A percentile compares a stretch with the other conserved stretches of the same genome.
Conservation (phyloP, 1,284 basidiomycete genomes). For the Moesziomyces parantarcticus region DNA sequence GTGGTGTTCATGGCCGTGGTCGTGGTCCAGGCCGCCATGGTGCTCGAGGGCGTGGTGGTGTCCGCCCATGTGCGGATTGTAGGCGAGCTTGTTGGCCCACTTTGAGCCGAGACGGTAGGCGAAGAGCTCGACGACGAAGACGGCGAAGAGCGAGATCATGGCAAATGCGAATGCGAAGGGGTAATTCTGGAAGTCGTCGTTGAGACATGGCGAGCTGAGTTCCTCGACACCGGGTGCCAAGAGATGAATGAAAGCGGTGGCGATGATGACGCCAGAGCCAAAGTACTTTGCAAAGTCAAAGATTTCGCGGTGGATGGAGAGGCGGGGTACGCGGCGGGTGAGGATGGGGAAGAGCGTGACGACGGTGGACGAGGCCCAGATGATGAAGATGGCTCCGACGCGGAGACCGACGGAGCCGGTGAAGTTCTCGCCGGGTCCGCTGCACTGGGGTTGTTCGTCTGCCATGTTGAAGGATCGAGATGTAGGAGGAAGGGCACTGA, state of each 20-base stretch:
- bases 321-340: constrained; percentile 72
- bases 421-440: constrained; percentile 34
- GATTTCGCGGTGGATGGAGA: constrained; percentile 63
- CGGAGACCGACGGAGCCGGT: constrained; percentile 47
- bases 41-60: constrained; percentile 63
- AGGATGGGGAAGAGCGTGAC: constrained; percentile 87
- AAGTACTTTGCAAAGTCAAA: constrained; percentile 87
- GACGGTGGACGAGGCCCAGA: constrained; percentile 72
- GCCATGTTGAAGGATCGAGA: constrained; percentile 18
- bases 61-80: constrained; percentile 63
- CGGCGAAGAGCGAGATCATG: constrained; percentile 62
- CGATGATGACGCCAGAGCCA: constrained; percentile 79
- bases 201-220: constrained; percentile 55
- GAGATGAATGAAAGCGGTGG: constrained; percentile 75
- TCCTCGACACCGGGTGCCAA: constrained; percentile 60
- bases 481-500: not conserved
- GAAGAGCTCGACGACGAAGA: constrained; percentile 63
- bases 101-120: constrained; percentile 61
- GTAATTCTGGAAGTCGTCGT: constrained; percentile 52
- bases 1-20: constrained; percentile 3
- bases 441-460: constrained; percentile 29
- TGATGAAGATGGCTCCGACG: constrained; percentile 88
- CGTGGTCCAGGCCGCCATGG: constrained; percentile 17
- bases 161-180: constrained; percentile 63
- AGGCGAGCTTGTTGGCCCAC: constrained; percentile 52